Conservation (phyloP, 352 stramenopile genomes). For the Globisporangium cederbergense region DNA sequence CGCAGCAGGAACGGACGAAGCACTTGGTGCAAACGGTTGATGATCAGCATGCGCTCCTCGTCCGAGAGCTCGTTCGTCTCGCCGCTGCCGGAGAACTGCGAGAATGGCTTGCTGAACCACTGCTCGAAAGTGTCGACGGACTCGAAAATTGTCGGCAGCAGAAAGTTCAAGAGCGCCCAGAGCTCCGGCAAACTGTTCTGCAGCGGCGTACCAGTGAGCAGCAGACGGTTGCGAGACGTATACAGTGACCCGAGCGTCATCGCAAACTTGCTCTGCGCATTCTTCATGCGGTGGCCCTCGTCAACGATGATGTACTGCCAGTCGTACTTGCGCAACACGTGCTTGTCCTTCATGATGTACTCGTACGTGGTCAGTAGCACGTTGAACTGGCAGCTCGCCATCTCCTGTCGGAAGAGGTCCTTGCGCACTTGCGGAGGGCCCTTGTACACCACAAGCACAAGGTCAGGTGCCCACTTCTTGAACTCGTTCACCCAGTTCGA, state of each 20-base stretch:
- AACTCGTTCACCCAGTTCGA: slow-evolving; percentile 95
- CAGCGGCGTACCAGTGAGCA: slow-evolving; percentile 98
- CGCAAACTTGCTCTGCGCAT: slow-evolving; percentile 88
- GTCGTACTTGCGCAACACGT: slow-evolving; percentile 84
- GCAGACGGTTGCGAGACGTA: slow-evolving; percentile 85
- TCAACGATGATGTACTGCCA: slow-evolving; percentile 95
- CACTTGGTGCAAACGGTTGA: slow-evolving; percentile 85
- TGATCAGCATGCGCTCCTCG: slow-evolving; percentile 88
- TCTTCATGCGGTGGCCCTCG: slow-evolving; percentile 93
- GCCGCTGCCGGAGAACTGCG: slow-evolving; percentile 70
- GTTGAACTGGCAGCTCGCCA: slow-evolving; percentile 88
- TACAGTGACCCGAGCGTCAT: slow-evolving; percentile 85
- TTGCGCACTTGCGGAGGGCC: slow-evolving; percentile 76
- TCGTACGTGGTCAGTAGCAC: slow-evolving; percentile 95
- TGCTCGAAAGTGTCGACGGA: slow-evolving; percentile 89
- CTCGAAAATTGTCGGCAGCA: slow-evolving; percentile 91
- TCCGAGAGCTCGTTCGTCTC: slow-evolving; percentile 83
- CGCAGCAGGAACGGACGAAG: slow-evolving; percentile 82
- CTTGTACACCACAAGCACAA: slow-evolving; percentile 98
- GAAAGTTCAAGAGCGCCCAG: slow-evolving; percentile 91
- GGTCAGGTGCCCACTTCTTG: slow-evolving; percentile 91
- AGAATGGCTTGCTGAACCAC: slow-evolving; percentile 88
- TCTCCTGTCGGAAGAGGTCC: slow-evolving; percentile 76
- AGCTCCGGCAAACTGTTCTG: slow-evolving; percentile 96
- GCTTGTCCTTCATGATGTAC: slow-evolving; percentile 91